Base-by-base conservation (phyloP, 2,329 filamentous ascomycete genomes). In the Colletotrichum musae region DNA sequence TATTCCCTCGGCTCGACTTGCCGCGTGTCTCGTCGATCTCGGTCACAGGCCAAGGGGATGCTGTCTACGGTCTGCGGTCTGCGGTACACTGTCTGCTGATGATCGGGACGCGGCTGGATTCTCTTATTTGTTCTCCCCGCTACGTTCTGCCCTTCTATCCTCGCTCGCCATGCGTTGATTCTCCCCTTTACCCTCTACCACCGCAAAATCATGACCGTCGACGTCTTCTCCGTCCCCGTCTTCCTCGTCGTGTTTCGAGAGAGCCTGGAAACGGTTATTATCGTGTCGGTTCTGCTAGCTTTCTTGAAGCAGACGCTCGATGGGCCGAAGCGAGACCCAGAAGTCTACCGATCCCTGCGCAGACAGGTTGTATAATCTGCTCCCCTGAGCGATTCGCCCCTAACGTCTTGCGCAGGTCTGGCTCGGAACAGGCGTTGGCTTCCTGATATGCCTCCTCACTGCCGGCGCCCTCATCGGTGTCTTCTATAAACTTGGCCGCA, bases 221-320 rank as follows among this genome's bases (percentile, higher is more conserved):
- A 92, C 77, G 90, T 94, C 66, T 94, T 94, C 79, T 88, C 92
- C 72, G 89, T 94, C 24, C 92, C 92, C 72, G 89, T 97, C 64
- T 97, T 97, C 84, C 95, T 97, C 83, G 93, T 97, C 78, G 91
- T 93, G 81, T 96, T 97, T 79, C 91, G 94, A 77, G 94, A 97
- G 82, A 90, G 90, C 50, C 84, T 97, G 56, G 94, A 97, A 84
- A 93, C 92, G 1, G 91, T 88, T 75, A 94, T 97, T 76, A 93
- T 97, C 74, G 90, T 97, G 71, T 95, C 94, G 0, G 92, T 97
- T n/a, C 85, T 97, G 41, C 87, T 97, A 48, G 90, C 94, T 24
- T 97, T 96, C 78, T 83, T 97, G 68, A 96, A 95, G 80, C 93
- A 96, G 79, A 93, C 92, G 3, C 87, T 97, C 45, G 85, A 84